Percentiles rank a stretch among this genome's conserved stretches.
Conservation (phyloP, 495 filamentous ascomycete species). For the Xylaria nigripes region DNA sequence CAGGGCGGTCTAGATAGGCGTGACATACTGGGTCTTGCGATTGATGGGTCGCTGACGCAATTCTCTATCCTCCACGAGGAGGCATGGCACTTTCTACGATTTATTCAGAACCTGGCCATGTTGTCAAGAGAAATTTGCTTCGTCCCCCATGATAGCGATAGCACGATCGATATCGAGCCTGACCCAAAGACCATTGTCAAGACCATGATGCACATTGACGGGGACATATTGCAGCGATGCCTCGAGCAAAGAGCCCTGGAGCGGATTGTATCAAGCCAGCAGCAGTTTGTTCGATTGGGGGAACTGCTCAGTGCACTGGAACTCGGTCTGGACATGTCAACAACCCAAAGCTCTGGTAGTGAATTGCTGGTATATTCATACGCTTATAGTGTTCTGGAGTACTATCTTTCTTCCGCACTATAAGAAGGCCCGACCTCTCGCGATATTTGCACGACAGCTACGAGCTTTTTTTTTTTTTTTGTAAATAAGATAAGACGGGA, state of each 20-base stretch:
- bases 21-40: slow-evolving; percentile 52
- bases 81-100: slow-evolving; percentile 52
- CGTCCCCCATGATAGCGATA: neutral
- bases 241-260: slow-evolving; percentile 43
- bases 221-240: slow-evolving; percentile 52
- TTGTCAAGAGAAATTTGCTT: neutral
- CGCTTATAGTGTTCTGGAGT: slow-evolving; percentile 39
- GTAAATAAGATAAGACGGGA: no score
- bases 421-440: slow-evolving; percentile 7
- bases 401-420: slow-evolving; percentile 37
- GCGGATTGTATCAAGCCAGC: slow-evolving; percentile 29
- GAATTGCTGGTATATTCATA: slow-evolving; percentile 22
- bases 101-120: slow-evolving; percentile 52
- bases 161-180: neutral
- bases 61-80: slow-evolving; percentile 48
- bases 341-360: neutral
- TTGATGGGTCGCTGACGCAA: slow-evolving; percentile 57
- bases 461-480: no score
- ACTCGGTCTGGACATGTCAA: slow-evolving; percentile 14
- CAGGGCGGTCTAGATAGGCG: slow-evolving; percentile 25
- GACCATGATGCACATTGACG: slow-evolving; percentile 55
- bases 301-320: slow-evolving; percentile 32
- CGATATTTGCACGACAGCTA: neutral
- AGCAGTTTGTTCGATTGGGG: slow-evolving; percentile 20
- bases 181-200: slow-evolving; percentile 25